Percentiles rank a stretch among this genome's conserved stretches.
Conservation (phyloP, 805 yeast species). For the Myxozyma nipponensis region DNA sequence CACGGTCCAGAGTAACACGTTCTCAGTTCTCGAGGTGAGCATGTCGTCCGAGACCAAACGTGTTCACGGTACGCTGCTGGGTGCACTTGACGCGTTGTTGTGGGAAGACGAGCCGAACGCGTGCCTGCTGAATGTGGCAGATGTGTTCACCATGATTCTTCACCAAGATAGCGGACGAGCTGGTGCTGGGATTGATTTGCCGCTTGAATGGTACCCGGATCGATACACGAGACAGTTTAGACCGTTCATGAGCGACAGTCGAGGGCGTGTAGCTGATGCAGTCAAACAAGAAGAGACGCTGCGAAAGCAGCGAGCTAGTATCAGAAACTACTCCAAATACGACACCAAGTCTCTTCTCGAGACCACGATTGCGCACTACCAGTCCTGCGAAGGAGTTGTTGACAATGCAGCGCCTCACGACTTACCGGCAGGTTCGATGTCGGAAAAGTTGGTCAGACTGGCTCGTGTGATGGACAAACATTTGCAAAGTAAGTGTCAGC, state of each 20-base stretch:
- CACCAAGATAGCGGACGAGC: constrained; percentile 17
- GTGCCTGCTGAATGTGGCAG: constrained; percentile 15
- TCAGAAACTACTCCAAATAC: constrained; percentile 3
- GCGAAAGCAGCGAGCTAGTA: neutral
- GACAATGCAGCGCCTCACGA: neutral
- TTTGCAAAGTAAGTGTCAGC: neutral
- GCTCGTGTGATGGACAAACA: neutral
- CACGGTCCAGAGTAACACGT: constrained; percentile 5
- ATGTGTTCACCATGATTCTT: constrained; percentile 18
- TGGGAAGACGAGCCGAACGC: constrained; percentile 27
- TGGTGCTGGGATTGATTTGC: constrained; percentile 29
- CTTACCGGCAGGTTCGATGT: neutral
- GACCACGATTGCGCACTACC: constrained; percentile 6
- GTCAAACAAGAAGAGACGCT: neutral
- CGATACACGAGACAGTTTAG: constrained; percentile 27
- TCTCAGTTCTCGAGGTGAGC: constrained; percentile 13
- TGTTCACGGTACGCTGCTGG: constrained; percentile 9
- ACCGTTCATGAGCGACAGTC: constrained; percentile 5
- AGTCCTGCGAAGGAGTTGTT: neutral
- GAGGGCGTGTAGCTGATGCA: neutral
- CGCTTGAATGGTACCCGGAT: constrained; percentile 31
- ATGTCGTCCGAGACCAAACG: constrained; percentile 15
- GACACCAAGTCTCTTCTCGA: constrained; percentile 7
- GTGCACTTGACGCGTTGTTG: constrained; percentile 24
- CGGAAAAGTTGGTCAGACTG: neutral